Evolutionary conservation across 305 asterid species (phyloP), one percentile per base, ranked within the genome.

Genomic region (Solanum hybrid): DNA sequence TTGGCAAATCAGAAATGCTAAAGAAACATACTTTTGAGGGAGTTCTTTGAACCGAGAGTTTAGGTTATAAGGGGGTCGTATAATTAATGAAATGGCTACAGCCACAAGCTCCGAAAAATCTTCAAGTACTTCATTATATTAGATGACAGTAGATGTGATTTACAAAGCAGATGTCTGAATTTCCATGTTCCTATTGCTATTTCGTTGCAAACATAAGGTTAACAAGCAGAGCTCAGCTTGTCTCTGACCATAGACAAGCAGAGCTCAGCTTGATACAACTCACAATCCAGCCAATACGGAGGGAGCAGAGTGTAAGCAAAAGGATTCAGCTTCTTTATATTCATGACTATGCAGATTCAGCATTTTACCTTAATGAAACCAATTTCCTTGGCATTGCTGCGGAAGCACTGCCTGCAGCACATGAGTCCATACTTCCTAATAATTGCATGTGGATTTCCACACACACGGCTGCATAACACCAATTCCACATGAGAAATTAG

Each of bases 341-440:
- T 76, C 24, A 57, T 17, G n/a, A 57, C 24, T 15, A 76, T 17
- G 11, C 10, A 41, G 27, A 34, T 22, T 79, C 51, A 79, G 51
- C 29, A 77, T 33, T 34, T 15, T 68, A 94, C 96, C 95, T 93
- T 94, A 89, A 94, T 92, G 91, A 94, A 94, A 80, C 95, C 95
- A 90, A 94, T 94, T 88, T 94, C 96, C 93, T 94, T 94, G 61
- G 96, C 95, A 91, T 94, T 94, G 76, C 94, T 94, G 89, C 94
- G 95, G 94, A 94, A 94, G 92, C 96, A 94, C 92, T 94, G 95
- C 88, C 96, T 90, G 93, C 95, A 94, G 79, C 95, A 94, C 95
- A 93, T 94, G 38, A 94, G 93, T 10, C 94, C 96, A 37, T 94
- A 93, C 79, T 94, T 93, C 90, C 95, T 88, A 75, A 94, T 93